Conservation (phyloP, 192 early-diverging fungal species). For the Entomortierella lignicola region DNA sequence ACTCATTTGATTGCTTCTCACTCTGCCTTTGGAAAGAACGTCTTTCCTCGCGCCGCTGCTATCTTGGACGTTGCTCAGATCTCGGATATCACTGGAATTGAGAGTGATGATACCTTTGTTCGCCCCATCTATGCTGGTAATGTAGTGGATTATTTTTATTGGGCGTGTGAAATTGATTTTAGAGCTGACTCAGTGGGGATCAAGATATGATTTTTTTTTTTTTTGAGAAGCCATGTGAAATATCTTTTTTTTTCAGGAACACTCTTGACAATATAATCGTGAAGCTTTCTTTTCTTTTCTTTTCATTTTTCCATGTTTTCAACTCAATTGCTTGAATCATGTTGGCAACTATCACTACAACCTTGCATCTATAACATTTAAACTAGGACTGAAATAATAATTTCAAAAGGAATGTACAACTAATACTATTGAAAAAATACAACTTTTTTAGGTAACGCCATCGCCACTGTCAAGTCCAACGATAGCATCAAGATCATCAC, state of each 20-base stretch:
- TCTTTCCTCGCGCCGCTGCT: conserved; percentile 93
- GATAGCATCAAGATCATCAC: conserved; percentile 92
- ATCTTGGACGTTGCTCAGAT: conserved; percentile 90
- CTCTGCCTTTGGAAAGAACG: conserved; percentile 93
- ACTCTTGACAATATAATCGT: too few species aligned
- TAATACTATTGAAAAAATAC: too few species aligned
- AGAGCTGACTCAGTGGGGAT: not conserved
- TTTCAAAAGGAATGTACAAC: too few species aligned
- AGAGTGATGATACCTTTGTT: conserved; percentile 88
- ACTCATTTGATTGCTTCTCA: conserved; percentile 91
- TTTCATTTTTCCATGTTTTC: too few species aligned
- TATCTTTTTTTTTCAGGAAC: not conserved
- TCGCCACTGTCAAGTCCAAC: conserved; percentile 93
- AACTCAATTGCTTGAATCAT: too few species aligned
- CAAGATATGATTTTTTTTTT: not conserved
- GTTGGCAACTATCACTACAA: too few species aligned
- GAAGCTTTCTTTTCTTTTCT: too few species aligned
- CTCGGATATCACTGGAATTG: conserved; percentile 88
- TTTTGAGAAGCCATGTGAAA: not conserved
- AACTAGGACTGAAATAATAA: too few species aligned
- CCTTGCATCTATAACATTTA: too few species aligned
- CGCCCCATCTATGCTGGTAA: conserved; percentile 97
- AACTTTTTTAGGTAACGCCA: conserved; percentile 80
- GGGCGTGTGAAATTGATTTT: not conserved
- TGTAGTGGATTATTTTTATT: too few species aligned